phyloP scores from a whole-genome alignment of 192 early-diverging fungal genomes.

The Funneliformis geosporum region DNA sequence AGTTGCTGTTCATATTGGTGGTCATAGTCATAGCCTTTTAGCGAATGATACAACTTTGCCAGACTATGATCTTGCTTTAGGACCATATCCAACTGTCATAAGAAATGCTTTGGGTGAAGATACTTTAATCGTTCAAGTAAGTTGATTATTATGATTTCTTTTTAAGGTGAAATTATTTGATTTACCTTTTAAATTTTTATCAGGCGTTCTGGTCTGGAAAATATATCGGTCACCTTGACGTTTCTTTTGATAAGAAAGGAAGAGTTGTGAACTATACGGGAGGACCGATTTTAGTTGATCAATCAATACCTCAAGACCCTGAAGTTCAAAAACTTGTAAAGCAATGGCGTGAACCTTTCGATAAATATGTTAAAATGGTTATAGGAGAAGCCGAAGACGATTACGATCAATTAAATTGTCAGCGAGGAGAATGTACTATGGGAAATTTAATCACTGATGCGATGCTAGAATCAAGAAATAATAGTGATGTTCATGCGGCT shows the following conservation, averaged over 20 bases:
- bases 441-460: conserved; percentile 70
- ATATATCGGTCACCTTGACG: conserved; percentile 63
- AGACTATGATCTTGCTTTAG: conserved; percentile 39
- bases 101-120: conserved; percentile 62
- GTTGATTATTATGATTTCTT: conserved; percentile 13
- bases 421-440: conserved; percentile 57
- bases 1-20: conserved; percentile 67
- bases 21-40: conserved; percentile 75
- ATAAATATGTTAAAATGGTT: conserved; percentile 43
- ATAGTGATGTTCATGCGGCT: conserved; percentile 31
- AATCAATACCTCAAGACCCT: conserved; percentile 51
- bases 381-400: conserved; percentile 46
- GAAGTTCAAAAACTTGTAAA: conserved; percentile 43
- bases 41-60: conserved; percentile 51
- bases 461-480: conserved; percentile 48
- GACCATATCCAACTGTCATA: conserved; percentile 71
- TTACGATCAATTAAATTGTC: conserved; percentile 47
- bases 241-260: conserved; percentile 59
- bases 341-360: conserved; percentile 50
- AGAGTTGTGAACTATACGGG: conserved; percentile 59
- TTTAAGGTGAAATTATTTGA: neutral
- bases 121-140: conserved; percentile 71
- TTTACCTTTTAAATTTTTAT: too few relatives aligned
- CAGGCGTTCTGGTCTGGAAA: conserved; percentile 59
- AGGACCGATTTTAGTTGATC: conserved; percentile 58